These are phyloP conservation scores for Bipolaris cookei DNA, from an alignment of 2,329 filamentous ascomycete genomes.

Conservation along the genomic window DNA sequence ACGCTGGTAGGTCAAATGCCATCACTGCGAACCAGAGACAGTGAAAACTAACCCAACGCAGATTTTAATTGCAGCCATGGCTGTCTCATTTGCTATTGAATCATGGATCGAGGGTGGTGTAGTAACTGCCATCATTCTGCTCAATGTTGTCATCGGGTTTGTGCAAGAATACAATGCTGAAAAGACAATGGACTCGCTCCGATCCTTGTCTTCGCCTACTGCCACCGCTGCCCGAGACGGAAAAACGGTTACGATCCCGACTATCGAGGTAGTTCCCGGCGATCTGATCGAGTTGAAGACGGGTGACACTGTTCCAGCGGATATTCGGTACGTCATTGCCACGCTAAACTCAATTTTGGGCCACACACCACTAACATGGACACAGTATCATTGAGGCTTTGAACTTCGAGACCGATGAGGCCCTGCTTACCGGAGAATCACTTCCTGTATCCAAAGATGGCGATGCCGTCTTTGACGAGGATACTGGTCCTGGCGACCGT, in stretches of 20 bases:
- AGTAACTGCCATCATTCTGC: constrained; percentile 53
- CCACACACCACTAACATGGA: not conserved
- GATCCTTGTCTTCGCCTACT: constrained; percentile 56
- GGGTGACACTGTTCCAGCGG: constrained; percentile 73
- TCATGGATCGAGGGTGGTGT: constrained; percentile 58
- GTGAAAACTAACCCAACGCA: constrained; percentile 12
- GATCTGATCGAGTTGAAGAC: constrained; percentile 68
- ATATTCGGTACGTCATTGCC: constrained; percentile 52
- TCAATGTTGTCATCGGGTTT: constrained; percentile 57
- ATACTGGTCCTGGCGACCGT: constrained; percentile 70
- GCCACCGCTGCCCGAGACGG: constrained; percentile 60
- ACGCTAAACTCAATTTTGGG: not conserved
- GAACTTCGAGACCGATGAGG: constrained; percentile 78
- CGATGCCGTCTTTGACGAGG: constrained; percentile 58
- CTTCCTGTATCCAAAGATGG: constrained; percentile 69
- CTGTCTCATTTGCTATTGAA: constrained; percentile 53
- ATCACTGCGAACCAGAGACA: not conserved
- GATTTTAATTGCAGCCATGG: constrained; percentile 56
- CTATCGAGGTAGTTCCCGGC: constrained; percentile 68
- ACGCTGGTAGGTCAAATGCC: constrained; percentile 61
- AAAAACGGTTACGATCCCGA: constrained; percentile 58
- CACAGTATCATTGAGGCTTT: constrained; percentile 62
- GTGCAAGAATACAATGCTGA: constrained; percentile 56
- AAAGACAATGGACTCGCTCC: constrained; percentile 58
- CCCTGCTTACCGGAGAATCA: constrained; percentile 73